These are phyloP conservation scores for Tulasnella sp. DNA, from an alignment of 768 basidiomycete genomes.

Conservation along the genomic window DNA sequence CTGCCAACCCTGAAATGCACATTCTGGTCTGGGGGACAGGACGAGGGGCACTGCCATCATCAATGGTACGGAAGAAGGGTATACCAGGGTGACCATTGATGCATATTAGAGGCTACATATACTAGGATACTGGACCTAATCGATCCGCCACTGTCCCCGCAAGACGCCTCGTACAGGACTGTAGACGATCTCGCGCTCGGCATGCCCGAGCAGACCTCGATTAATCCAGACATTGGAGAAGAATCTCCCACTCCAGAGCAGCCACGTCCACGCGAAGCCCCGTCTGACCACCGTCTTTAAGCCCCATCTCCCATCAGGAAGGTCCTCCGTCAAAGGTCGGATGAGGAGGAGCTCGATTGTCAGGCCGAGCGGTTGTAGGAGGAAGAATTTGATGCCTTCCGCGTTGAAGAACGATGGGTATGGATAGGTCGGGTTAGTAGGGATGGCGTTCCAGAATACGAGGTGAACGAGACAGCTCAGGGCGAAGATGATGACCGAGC, in stretches of 20 bases:
- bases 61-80: no score
- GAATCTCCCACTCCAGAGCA: constrained; percentile 13
- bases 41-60: no score
- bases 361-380: constrained; percentile 16
- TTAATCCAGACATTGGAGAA: constrained; percentile 17
- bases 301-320: no score
- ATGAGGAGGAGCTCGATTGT: constrained; percentile 11
- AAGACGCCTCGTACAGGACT: constrained; percentile 16
- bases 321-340: neutral
- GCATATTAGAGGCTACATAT: no score
- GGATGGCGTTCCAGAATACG: constrained; percentile 4
- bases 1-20: no score
- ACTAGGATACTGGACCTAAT: no score
- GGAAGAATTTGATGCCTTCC: constrained; percentile 12
- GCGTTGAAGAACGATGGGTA: neutral
- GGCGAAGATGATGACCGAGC: constrained; percentile 2
- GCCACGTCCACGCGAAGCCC: constrained; percentile 16
- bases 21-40: no score
- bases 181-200: constrained; percentile 4
- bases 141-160: constrained; percentile 4
- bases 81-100: no score
- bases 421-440: neutral
- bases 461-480: constrained; percentile 1
- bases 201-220: constrained; percentile 4
- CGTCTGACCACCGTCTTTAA: neutral